A percentile compares a stretch with the other conserved stretches of the same genome.
Conservation (phyloP, 306 rosid genomes). For the Castanea sativa region DNA sequence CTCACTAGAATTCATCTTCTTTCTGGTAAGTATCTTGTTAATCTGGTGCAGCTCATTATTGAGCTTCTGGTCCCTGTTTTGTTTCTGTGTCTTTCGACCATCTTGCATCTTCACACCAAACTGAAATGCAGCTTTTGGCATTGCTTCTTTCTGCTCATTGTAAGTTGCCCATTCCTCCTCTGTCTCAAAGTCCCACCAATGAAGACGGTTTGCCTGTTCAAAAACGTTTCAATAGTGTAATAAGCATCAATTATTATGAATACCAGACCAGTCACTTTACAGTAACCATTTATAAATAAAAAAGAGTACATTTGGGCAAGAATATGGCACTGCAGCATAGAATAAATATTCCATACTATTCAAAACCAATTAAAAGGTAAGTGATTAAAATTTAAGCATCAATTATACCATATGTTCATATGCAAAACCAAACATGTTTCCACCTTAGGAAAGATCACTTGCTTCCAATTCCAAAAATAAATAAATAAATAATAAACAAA, state of each 20-base stretch:
- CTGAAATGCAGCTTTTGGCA: constrained; percentile 99
- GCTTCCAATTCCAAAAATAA: too few relatives aligned
- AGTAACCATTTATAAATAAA: background rate
- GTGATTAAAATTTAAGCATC: background rate
- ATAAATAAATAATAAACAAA: too few relatives aligned
- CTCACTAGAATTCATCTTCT: constrained; percentile 60
- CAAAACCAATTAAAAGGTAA: constrained; percentile 15
- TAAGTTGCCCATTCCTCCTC: constrained; percentile 99
- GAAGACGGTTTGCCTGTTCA: constrained; percentile 90
- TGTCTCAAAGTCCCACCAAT: constrained; percentile 98
- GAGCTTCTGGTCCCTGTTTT: constrained; percentile 97
- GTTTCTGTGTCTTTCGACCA: constrained; percentile 92
- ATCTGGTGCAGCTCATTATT: constrained; percentile 92
- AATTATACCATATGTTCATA: background rate
- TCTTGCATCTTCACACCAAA: constrained; percentile 99
- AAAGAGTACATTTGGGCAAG: background rate
- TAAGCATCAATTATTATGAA: background rate
- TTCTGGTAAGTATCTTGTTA: constrained; percentile 87
- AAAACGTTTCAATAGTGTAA: constrained; percentile 16
- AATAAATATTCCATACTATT: background rate
- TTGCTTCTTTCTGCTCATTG: constrained; percentile 99
- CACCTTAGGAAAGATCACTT: background rate
- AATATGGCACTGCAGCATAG: background rate
- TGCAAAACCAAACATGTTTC: background rate
- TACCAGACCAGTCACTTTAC: constrained; percentile 1